These are phyloP conservation scores for Tetragonia tetragonoides DNA, from an alignment of 148 eudicot species.

Conservation along the genomic window DNA sequence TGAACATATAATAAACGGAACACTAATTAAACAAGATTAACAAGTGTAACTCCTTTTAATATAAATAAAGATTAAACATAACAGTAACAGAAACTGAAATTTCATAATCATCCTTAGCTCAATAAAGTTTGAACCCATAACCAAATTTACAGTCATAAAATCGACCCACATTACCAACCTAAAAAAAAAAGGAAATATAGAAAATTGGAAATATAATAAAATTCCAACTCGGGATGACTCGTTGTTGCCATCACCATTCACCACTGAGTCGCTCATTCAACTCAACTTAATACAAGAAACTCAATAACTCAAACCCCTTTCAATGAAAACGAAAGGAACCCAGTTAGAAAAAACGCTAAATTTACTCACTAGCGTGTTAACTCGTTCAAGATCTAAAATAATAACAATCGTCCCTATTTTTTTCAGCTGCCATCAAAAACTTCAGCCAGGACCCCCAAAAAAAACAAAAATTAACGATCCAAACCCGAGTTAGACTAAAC, in stretches of 20 bases:
- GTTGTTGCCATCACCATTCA: constrained; percentile 19
- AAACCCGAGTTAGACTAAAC: neutral
- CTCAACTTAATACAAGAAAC: neutral
- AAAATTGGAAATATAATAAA: neutral
- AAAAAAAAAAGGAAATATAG: neutral
- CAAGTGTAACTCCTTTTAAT: no score
- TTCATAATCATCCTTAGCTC: neutral
- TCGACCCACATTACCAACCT: neutral
- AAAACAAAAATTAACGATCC: constrained; percentile 2
- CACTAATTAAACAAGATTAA: no score
- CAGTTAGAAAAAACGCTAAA: constrained; percentile 25
- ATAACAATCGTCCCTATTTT: neutral
- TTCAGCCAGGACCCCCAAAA: neutral
- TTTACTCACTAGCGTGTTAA: constrained; percentile 12
- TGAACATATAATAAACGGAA: no score
- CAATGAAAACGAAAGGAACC: constrained; percentile 16
- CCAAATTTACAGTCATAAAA: neutral
- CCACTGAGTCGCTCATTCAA: constrained; percentile 9
- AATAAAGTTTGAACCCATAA: neutral
- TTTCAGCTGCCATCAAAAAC: constrained; percentile 17
- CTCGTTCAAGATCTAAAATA: constrained; percentile 8
- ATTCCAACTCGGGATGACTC: constrained; percentile 28
- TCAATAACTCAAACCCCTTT: constrained; percentile 20
- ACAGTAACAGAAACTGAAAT: neutral
- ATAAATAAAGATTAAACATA: neutral